Base-by-base conservation (phyloP, 2,329 filamentous ascomycete genomes). In the Amesomyces nigricolor region DNA sequence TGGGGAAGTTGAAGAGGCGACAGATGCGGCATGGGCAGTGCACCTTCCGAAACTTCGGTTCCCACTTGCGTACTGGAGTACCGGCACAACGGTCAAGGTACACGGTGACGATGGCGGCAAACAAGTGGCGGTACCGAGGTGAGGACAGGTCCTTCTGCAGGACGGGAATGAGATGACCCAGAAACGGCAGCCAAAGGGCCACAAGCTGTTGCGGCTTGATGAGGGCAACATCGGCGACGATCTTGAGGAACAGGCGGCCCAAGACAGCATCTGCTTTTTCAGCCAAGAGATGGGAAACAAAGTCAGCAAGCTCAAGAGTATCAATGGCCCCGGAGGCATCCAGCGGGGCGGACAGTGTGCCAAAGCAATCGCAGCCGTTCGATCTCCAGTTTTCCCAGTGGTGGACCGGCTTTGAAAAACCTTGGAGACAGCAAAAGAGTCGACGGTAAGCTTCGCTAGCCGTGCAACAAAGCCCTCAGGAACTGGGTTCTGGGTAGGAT, bases 161-260 rank as follows among this genome's bases (percentile, higher is more conserved):
- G 10, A 54, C 32, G 3, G 30, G 42, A 6, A 54, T n/a, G 6
- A 62, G 51, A 3, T 51, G 38, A 1, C 37, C 14, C 4, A 61
- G 51, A 37, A 61, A 60, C 6, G 57, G 59, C 3, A 61, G 37
- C 58, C 61, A 62, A 2, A 61, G 44, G n/a, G 44, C 29, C 1
- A 30, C 3, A 40, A 62, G 58, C 8, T 57, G 42, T 8, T 10
- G 29, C 2, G 37, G 40, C n/a, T 32, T 19, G 19, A 62, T 60
- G 13, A 53, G 30, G 10, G 17, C 47, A 9, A 40, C 55, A n/a
- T 47, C 43, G 13, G 26, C 47, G 9, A 48, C 54, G 14, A 61
- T 35, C 39, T 57, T 58, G 43, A 57, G 29, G 5, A 47, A 44
- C 2, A 60, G 39, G 5, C 32, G 43, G 40, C 50, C 40, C 22